Evolutionary conservation across 768 basidiomycete genomes (phyloP), one percentile per base, ranked within the genome.

Genomic region (Kwoniella newhampshirensis): DNA sequence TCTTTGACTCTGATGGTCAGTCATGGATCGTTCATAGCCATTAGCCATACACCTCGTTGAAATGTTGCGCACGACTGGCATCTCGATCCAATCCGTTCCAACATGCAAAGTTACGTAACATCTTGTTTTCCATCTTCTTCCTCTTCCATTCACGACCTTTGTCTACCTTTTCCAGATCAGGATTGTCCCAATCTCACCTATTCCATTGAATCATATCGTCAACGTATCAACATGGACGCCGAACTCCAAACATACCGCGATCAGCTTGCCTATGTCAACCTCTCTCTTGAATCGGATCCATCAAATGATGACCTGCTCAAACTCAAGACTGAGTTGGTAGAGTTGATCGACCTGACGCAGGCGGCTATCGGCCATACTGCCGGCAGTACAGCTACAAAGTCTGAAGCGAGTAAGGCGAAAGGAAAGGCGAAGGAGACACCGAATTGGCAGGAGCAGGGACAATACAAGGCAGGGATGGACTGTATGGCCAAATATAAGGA

Each of bases 401-500:
- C 54, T 5, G 45, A 42, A 17, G 50, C 40, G 3, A 43, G 30
- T 25, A 68, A 67, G 36, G 60, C 21, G 21, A 67, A 76, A 52
- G 71, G 64, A 12, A 66, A 76, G 57, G 66, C 41, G 13, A 66
- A 63, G 35, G 69, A 64, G 47, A 52, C 47, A 11, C 20, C 36
- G 21, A 70, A 70, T 54, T 70, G 68, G 68, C 67, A 66, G 57
- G 68, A 70, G 42, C 45, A 62, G n/a, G 62, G 66, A 25, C 58
- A 56, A 21, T 78, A 68, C 59, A 75, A 75, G 56, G 69, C 75
- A 11, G 69, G 73, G 8, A 76, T 77, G 64, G 73, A 77, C 37
- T 74, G 75, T 50, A 71, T 73, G 62, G 77, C 77, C 1, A 73
- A 75, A 55, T 78, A 75, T 63, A 75, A 75, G 55, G 77, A 78